Evolutionary conservation across 352 stramenopile genomes (phyloP).

Genomic region (Pythium pyrilobum): DNA sequence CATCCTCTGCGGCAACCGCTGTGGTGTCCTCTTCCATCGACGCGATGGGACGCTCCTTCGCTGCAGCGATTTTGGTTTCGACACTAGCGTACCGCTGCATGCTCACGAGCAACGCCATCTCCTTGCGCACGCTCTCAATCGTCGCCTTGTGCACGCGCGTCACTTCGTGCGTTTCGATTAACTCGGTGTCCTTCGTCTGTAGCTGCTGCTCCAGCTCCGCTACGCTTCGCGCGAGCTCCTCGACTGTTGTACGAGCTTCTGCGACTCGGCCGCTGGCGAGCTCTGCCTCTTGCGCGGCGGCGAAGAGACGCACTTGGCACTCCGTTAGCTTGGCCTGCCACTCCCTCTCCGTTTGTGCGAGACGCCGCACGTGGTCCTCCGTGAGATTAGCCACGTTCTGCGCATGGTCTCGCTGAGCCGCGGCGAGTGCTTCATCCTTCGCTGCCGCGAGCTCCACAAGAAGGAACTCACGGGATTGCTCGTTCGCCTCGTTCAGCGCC

Average conservation of each 20-base stretch:
- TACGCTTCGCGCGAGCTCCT: neutral
- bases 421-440: neutral
- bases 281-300: neutral
- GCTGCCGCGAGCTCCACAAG: neutral
- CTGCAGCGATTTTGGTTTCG: neutral
- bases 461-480: neutral
- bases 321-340: neutral
- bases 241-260: neutral
- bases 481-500: neutral
- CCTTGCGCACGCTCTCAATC: slow-evolving; percentile 50
- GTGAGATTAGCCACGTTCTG: neutral
- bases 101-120: slow-evolving; percentile 14
- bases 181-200: slow-evolving; percentile 5
- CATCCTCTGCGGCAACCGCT: too few species aligned
- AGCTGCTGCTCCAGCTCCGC: slow-evolving; percentile 9
- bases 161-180: slow-evolving; percentile 29
- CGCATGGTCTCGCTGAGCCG: neutral
- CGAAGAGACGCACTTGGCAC: neutral
- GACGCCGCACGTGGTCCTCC: neutral
- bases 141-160: slow-evolving; percentile 33
- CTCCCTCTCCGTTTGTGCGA: neutral
- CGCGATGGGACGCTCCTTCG: too few species aligned
- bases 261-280: neutral
- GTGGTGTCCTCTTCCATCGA: neutral
- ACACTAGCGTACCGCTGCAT: neutral